Evolutionary conservation across 331 rosid species (phyloP).

Genomic region (Ulmus americana): DNA sequence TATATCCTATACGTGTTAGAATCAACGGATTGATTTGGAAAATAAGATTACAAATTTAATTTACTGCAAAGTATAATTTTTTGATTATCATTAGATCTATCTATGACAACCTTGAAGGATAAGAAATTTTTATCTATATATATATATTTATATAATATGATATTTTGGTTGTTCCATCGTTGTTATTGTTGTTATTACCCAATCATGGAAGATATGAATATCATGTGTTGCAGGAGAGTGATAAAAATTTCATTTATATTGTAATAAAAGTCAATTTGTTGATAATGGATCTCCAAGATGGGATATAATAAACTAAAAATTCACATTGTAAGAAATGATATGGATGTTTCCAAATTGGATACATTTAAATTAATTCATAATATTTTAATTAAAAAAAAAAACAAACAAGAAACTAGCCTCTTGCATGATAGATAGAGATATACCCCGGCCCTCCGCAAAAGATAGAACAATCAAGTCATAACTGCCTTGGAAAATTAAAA

Average conservation of each 20-base stretch:
- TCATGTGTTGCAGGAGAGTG: constrained; percentile 21
- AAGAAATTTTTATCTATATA: too few species aligned
- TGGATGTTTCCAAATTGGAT: constrained; percentile 16
- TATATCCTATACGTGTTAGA: background rate
- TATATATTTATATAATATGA: background rate
- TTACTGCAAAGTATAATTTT: too few species aligned
- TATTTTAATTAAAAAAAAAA: too few species aligned
- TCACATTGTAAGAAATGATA: constrained; percentile 3
- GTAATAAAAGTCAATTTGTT: constrained; percentile 4
- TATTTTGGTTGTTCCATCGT: constrained; percentile 5
- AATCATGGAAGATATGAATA: constrained; percentile 15
- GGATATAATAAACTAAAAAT: constrained; percentile 5
- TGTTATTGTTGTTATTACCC: constrained; percentile 18
- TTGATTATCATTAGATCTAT: too few species aligned
- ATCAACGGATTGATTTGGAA: background rate
- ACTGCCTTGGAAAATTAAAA: background rate
- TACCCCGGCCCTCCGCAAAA: background rate
- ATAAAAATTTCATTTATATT: constrained; percentile 1
- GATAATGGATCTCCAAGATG: constrained; percentile 10
- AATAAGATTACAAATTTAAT: too few species aligned
- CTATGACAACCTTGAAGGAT: too few species aligned
- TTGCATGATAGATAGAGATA: background rate
- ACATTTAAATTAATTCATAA: background rate
- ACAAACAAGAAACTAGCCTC: background rate
- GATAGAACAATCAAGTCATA: background rate